Evolutionary conservation across 192 early-diverging fungal species (phyloP).

Genomic region (Umbelopsis sp.): DNA sequence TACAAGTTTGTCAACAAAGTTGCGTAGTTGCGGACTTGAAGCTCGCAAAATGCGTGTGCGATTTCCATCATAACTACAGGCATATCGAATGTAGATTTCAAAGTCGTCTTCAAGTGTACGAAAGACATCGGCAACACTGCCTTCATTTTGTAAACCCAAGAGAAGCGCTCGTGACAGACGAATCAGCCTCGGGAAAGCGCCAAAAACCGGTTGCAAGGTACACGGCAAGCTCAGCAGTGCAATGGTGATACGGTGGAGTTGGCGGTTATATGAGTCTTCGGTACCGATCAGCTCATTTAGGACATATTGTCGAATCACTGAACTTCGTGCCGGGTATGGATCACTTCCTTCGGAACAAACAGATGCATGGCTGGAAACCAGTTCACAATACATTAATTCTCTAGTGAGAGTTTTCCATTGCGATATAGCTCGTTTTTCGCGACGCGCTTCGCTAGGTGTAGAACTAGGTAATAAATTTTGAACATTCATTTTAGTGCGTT

Average conservation of each 20-base stretch:
- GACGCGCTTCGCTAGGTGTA: constrained; percentile 1
- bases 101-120: constrained; percentile 27
- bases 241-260: neutral
- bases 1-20: constrained; percentile 31
- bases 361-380: neutral
- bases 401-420: constrained; percentile 12
- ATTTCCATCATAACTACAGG: constrained; percentile 33
- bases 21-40: constrained; percentile 31
- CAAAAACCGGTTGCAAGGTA: constrained; percentile 9
- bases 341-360: constrained; percentile 7
- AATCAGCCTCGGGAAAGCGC: constrained; percentile 5
- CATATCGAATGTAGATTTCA: constrained; percentile 38
- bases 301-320: neutral
- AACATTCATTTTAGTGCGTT: neutral
- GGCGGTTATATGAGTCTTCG: constrained; percentile 4
- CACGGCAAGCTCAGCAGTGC: constrained; percentile 5
- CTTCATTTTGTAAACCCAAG: constrained; percentile 10
- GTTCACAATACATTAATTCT: constrained; percentile 15
- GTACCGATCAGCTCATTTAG: neutral
- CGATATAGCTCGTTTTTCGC: constrained; percentile 1
- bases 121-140: constrained; percentile 31
- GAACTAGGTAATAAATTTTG: neutral
- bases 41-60: constrained; percentile 24
- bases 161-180: neutral
- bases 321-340: neutral